Conservation (phyloP, 176 grass and related monocot genomes). For the Juncus effusus region DNA sequence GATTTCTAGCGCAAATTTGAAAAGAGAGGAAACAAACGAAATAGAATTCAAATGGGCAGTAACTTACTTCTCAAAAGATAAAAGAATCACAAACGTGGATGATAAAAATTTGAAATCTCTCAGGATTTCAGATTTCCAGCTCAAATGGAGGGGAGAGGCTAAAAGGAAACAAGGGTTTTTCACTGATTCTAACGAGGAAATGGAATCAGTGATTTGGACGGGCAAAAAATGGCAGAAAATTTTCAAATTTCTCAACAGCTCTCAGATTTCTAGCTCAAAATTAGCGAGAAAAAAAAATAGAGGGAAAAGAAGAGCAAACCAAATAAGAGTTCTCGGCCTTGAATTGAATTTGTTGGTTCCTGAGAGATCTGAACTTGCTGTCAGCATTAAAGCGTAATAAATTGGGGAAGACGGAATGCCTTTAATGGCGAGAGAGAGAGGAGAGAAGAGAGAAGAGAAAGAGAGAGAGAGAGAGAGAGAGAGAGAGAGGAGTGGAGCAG, state of each 20-base stretch:
- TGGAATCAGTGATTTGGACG: no score
- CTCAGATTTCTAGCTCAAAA: not conserved
- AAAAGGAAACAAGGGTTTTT: no score
- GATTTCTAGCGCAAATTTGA: conserved; percentile 25
- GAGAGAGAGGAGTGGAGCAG: conserved; percentile 12
- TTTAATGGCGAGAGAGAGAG: conserved; percentile 23
- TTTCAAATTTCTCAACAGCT: no score
- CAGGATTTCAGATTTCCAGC: conserved; percentile 1
- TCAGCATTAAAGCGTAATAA: conserved; percentile 67
- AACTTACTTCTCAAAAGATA: not conserved
- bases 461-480: not conserved
- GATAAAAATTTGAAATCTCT: not conserved
- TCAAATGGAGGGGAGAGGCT: not conserved
- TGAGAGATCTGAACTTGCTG: conserved; percentile 33
- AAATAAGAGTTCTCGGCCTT: conserved; percentile 11
- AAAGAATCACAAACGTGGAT: not conserved
- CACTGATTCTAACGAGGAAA: no score
- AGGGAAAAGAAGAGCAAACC: conserved; percentile 20
- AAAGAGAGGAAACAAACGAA: conserved; percentile 16
- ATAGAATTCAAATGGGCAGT: not conserved
- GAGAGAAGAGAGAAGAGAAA: not conserved
- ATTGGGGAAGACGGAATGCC: conserved; percentile 42
- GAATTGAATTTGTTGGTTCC: conserved; percentile 16
- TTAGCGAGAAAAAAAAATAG: conserved; percentile 5
- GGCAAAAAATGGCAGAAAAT: no score